Conservation (phyloP, 352 stramenopile genomes). For the Peronospora destructor region DNA sequence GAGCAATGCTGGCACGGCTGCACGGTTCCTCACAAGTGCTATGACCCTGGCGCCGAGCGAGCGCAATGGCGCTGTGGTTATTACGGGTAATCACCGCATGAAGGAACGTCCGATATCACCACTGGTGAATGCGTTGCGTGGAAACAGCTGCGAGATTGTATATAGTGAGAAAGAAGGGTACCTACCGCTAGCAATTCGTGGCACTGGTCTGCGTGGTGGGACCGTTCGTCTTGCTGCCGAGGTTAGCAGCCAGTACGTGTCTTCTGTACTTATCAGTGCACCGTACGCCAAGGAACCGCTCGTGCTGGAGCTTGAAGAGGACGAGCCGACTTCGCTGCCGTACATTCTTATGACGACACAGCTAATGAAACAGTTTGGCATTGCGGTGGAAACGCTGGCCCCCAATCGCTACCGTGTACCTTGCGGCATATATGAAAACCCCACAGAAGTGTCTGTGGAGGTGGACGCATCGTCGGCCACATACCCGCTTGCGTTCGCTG, state of each 20-base stretch:
- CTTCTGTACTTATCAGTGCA: constrained; percentile 92
- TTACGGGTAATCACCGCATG: constrained; percentile 95
- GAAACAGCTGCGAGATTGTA: constrained; percentile 78
- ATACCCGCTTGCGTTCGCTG: constrained; percentile 94
- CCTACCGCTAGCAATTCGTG: constrained; percentile 71
- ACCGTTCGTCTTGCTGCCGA: constrained; percentile 88
- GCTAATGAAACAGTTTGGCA: constrained; percentile 96
- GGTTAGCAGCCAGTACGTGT: constrained; percentile 94
- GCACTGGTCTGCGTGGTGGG: constrained; percentile 67
- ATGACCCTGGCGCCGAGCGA: constrained; percentile 56
- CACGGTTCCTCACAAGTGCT: constrained; percentile 91
- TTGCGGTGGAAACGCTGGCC: constrained; percentile 86
- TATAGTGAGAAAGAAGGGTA: constrained; percentile 60
- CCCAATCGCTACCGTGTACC: constrained; percentile 72
- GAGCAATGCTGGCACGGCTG: constrained; percentile 89
- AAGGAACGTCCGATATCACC: constrained; percentile 94
- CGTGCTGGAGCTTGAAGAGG: constrained; percentile 89
- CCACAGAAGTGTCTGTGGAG: constrained; percentile 77
- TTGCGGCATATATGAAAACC: constrained; percentile 67
- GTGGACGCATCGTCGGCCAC: constrained; percentile 94
- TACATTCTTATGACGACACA: constrained; percentile 93
- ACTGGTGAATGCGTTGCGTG: constrained; percentile 89
- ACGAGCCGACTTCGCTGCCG: constrained; percentile 94
- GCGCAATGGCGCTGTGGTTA: constrained; percentile 40
- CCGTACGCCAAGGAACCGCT: constrained; percentile 79